Evolutionary conservation across 768 basidiomycete genomes (phyloP).

Genomic region (Lentinula edodes): DNA sequence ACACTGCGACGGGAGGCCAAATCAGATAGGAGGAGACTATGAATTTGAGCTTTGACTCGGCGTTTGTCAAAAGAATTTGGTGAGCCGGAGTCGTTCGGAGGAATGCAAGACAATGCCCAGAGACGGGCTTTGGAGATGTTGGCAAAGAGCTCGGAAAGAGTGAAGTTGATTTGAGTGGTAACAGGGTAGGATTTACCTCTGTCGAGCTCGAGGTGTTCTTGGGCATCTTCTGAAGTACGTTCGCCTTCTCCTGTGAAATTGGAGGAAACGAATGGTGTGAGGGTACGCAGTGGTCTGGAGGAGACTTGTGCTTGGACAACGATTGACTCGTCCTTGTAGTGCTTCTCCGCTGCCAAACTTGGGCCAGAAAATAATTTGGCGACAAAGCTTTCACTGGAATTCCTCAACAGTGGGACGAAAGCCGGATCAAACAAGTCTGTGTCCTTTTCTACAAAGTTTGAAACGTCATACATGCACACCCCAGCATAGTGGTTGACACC

Average conservation of each 20-base stretch:
- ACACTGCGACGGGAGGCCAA: conserved; percentile 53
- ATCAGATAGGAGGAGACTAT: conserved; percentile 70
- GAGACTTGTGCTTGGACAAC: conserved; percentile 88
- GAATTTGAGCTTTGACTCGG: conserved; percentile 77
- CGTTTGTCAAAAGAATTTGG: conserved; percentile 90
- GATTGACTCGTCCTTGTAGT: conserved; percentile 69
- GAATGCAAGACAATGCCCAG: conserved; percentile 79
- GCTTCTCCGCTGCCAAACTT: conserved; percentile 74
- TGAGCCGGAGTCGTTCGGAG: conserved; percentile 84
- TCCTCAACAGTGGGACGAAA: conserved; percentile 71
- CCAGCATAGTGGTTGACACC: conserved; percentile 89
- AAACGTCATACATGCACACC: conserved; percentile 64
- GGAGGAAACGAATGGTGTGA: conserved; percentile 44
- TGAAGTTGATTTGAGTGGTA: conserved; percentile 74
- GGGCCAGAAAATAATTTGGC: conserved; percentile 83
- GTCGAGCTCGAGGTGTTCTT: conserved; percentile 62
- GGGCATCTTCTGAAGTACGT: conserved; percentile 19
- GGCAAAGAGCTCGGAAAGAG: conserved; percentile 64
- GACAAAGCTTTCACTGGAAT: conserved; percentile 68
- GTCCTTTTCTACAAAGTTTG: conserved; percentile 67
- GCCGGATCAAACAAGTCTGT: conserved; percentile 75
- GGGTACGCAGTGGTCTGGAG: conserved; percentile 68
- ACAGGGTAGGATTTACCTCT: conserved; percentile 72
- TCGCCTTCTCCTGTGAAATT: conserved; percentile 13
- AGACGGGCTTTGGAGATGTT: conserved; percentile 47